phyloP scores from a whole-genome alignment of 306 rosid species.

The Dryas octopetala region DNA sequence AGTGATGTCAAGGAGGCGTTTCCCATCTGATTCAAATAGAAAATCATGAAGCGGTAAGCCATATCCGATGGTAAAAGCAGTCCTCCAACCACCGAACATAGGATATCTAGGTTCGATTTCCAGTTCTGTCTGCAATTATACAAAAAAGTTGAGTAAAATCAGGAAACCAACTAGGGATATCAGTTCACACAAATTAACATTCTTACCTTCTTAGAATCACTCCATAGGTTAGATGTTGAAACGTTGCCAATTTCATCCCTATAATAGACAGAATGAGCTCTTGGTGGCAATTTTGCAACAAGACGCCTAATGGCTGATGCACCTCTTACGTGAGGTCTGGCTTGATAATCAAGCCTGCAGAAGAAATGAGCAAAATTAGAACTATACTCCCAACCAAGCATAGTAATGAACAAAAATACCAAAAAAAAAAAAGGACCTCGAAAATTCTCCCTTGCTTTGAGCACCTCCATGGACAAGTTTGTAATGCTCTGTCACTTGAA shows the following conservation, averaged over 20 bases:
- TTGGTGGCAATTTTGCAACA: slow-evolving; percentile 84
- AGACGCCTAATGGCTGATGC: slow-evolving; percentile 79
- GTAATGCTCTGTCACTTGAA: slow-evolving; percentile 94
- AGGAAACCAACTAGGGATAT: slow-evolving; percentile 3
- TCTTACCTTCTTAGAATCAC: slow-evolving; percentile 81
- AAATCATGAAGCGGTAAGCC: slow-evolving; percentile 88
- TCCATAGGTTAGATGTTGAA: slow-evolving; percentile 94
- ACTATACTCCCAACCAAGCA: slow-evolving; percentile 21
- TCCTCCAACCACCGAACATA: slow-evolving; percentile 96
- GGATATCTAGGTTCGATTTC: slow-evolving; percentile 97
- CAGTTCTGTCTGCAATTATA: slow-evolving; percentile 62
- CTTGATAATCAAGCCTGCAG: slow-evolving; percentile 88
- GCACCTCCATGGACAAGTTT: slow-evolving; percentile 84
- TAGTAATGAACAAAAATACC: slow-evolving; percentile 10
- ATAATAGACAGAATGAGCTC: slow-evolving; percentile 91
- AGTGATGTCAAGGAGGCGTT: slow-evolving; percentile 69
- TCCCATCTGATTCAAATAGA: slow-evolving; percentile 70
- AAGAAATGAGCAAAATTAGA: slow-evolving; percentile 35
- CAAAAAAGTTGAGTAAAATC: slow-evolving; percentile 27
- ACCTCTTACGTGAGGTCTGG: slow-evolving; percentile 75
- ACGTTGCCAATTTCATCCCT: slow-evolving; percentile 97
- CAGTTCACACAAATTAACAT: background rate
- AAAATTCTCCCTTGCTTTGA: slow-evolving; percentile 89
- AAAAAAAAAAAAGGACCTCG: slow-evolving; percentile 52
- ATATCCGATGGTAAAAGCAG: slow-evolving; percentile 89